Conservation (phyloP, 176 grass and related monocot genomes). For the Saccharum spontaneum region DNA sequence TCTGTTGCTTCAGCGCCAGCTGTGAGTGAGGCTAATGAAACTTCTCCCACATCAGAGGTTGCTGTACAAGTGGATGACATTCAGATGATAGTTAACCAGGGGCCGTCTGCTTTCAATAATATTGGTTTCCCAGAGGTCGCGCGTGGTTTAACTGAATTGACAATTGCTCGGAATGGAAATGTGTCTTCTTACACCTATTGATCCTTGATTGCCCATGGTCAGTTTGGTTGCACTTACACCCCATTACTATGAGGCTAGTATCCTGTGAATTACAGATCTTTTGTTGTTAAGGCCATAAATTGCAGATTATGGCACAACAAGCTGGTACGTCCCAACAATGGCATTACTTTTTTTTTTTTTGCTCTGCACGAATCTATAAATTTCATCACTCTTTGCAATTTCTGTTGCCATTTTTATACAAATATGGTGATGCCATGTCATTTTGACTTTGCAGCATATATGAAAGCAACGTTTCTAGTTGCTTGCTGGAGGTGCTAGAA, state of each 20-base stretch:
- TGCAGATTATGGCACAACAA: not conserved
- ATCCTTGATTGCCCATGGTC: not conserved
- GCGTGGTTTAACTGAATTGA: not conserved
- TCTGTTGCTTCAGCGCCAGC: not conserved
- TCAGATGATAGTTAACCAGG: not conserved
- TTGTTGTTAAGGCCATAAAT: not conserved
- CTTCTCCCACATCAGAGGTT: not conserved
- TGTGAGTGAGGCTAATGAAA: not conserved
- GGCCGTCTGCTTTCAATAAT: not conserved
- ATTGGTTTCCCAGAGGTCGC: not conserved
- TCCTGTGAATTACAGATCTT: not conserved
- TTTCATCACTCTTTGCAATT: not conserved
- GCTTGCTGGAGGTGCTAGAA: not conserved
- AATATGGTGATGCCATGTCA: not conserved
- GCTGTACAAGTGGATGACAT: not conserved
- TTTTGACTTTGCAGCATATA: not conserved
- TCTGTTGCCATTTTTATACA: not conserved
- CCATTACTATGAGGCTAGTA: not conserved
- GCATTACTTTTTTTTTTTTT: not conserved
- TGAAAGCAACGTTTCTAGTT: not conserved
- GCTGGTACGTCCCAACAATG: not conserved
- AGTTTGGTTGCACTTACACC: not conserved
- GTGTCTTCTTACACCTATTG: not conserved
- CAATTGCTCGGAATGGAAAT: not conserved
- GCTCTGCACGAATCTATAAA: not conserved